phyloP scores from a whole-genome alignment of 768 basidiomycete species.

The Mycena polygramma region DNA sequence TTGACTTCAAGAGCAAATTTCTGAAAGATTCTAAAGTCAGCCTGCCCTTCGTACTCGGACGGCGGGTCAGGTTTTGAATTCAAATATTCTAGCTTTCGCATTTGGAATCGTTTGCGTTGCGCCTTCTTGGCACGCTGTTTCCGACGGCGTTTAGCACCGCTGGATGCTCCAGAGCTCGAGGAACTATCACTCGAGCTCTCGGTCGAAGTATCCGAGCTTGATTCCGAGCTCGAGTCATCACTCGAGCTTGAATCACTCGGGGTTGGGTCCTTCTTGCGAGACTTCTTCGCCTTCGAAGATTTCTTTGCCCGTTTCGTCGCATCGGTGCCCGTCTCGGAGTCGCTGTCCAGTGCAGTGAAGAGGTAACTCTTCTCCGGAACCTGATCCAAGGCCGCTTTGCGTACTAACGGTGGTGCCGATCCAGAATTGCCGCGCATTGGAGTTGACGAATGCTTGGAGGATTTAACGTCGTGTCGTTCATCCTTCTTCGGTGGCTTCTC shows the following conservation, averaged over 20 bases:
- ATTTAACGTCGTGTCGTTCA: too few relatives aligned
- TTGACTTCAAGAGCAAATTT: constrained; percentile 25
- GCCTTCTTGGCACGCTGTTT: background rate
- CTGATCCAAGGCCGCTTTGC: background rate
- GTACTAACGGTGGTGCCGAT: background rate
- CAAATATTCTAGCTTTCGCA: constrained; percentile 15
- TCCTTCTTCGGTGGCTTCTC: too few relatives aligned
- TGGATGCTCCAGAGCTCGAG: background rate
- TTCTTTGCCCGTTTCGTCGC: background rate
- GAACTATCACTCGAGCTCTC: constrained; percentile 7
- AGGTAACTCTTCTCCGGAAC: constrained; percentile 8
- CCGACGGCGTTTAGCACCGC: background rate
- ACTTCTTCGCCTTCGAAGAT: constrained; percentile 1
- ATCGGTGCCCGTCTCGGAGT: background rate
- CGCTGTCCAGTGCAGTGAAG: background rate
- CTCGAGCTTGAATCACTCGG: too few relatives aligned
- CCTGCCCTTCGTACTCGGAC: constrained; percentile 23
- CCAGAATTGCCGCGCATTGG: too few relatives aligned
- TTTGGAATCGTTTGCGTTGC: background rate
- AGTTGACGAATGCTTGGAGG: too few relatives aligned
- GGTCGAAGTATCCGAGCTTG: background rate
- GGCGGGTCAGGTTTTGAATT: constrained; percentile 27
- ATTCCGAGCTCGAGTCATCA: constrained; percentile 4
- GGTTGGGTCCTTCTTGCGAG: constrained; percentile 7
- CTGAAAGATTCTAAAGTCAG: constrained; percentile 12